These are phyloP conservation scores for Pinus tabuliformis DNA, from an alignment of 75 land plant genomes.

Conservation along the genomic window DNA sequence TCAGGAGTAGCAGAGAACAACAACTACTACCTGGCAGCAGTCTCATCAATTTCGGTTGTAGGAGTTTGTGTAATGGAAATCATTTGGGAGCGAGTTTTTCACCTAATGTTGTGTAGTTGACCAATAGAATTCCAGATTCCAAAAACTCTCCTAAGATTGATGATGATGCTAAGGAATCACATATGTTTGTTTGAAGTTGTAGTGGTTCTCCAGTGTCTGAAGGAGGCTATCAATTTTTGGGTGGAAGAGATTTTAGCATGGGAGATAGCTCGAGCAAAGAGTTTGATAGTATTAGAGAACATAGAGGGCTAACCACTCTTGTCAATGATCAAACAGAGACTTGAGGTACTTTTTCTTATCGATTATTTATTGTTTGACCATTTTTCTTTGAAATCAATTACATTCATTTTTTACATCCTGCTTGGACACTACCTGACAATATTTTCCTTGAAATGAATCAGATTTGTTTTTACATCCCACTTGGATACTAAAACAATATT, in stretches of 20 bases:
- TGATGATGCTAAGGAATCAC: conserved; percentile 74
- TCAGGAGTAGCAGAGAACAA: background rate
- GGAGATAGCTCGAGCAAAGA: conserved; percentile 1
- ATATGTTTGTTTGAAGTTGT: conserved; percentile 89
- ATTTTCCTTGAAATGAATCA: no score
- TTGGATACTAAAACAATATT: no score
- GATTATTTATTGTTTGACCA: no score
- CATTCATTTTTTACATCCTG: no score
- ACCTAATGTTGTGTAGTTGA: conserved; percentile 15
- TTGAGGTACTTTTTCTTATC: background rate
- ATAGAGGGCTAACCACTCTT: background rate
- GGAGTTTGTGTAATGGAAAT: conserved; percentile 1
- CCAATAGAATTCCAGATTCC: conserved; percentile 13
- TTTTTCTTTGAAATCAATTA: no score
- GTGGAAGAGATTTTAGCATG: conserved; percentile 17
- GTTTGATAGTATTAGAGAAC: conserved; percentile 6
- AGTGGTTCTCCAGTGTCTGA: conserved; percentile 74
- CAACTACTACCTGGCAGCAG: background rate
- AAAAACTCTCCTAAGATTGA: conserved; percentile 24
- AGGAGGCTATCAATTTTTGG: conserved; percentile 41
- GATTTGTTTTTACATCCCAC: no score
- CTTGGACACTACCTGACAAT: no score
- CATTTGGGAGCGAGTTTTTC: conserved; percentile 6
- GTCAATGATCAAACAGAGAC: background rate
- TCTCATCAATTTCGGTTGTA: conserved; percentile 5